phyloP scores from a whole-genome alignment of 306 rosid genomes.

The Cucumis cinereus region DNA sequence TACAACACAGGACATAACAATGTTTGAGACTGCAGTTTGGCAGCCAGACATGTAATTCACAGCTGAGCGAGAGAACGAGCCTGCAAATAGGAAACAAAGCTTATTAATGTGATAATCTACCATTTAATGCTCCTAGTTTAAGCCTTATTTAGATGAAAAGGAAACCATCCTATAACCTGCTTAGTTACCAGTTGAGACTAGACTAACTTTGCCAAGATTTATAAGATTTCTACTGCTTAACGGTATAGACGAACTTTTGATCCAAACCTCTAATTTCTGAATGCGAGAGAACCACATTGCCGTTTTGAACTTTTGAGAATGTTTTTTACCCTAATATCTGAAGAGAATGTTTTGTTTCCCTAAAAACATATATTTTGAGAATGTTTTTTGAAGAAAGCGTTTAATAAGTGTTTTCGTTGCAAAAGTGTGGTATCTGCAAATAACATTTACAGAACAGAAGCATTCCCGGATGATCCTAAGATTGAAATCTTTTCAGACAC shows the following conservation, averaged over 20 bases:
- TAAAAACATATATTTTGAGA: background rate
- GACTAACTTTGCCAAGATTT: background rate
- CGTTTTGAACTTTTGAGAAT: background rate
- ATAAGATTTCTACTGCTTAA: background rate
- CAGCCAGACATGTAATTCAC: slow-evolving; percentile 94
- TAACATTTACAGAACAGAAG: too few species aligned
- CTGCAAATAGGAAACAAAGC: slow-evolving; percentile 26
- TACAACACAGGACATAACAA: slow-evolving; percentile 81
- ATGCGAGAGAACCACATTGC: background rate
- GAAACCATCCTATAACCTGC: background rate
- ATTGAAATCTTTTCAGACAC: background rate
- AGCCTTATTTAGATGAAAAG: background rate
- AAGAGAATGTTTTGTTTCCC: background rate
- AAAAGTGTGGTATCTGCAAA: background rate
- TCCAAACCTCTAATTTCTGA: background rate
- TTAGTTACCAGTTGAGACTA: background rate
- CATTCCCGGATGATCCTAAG: background rate
- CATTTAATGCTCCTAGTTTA: background rate
- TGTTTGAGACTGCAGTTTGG: slow-evolving; percentile 75
- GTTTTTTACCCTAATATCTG: background rate
- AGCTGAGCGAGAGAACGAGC: slow-evolving; percentile 93
- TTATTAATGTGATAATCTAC: slow-evolving; percentile 13
- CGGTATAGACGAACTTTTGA: background rate
- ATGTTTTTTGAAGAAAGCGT: background rate
- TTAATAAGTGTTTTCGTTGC: background rate